Base-by-base conservation (phyloP, 2,329 filamentous ascomycete genomes). In the Fusarium domesticum region DNA sequence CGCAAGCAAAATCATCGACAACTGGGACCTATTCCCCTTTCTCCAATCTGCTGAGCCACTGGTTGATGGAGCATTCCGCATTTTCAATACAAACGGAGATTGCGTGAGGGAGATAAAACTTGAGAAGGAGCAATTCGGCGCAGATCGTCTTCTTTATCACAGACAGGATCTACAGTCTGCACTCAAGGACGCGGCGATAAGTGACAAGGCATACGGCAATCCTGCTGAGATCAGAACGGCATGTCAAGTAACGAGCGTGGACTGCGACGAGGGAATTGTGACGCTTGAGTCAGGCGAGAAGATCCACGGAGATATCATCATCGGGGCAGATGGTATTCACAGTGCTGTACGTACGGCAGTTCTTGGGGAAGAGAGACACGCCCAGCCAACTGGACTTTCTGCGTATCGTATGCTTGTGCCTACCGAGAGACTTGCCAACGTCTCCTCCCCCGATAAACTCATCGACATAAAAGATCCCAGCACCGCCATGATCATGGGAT, bases 291-390 rank as follows among this genome's bases (percentile, higher is more conserved):
- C 45, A 0, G 54, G 48, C 3, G 53, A 57, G 7, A 16, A 35
- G 10, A 19, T 57, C 11, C 23, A n/a, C 2, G 53, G 53, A 19
- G 54, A 57, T 8, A 19, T 57, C 2, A 39, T 57, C 2, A 51
- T 57, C 15, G 54, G 54, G 4, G 54, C 54, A n/a, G 54, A 57
- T n/a, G 54, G 54, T 6, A 52, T 57, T 12, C 54, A 57, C 17
- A 57, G 53, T 11, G 43, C 43, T 2, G 48, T 57, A n/a, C 44
- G 53, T 17, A 50, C 45, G 1, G 51, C 53, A 1, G 54, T 57
- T 2, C 33, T 57, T 1, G 43, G 45, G 2, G 51, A 57, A 23
- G 36, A 43, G 18, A 43, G 17, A 3, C 30, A 39, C 10, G 48
- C 53, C 11, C 18, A 57, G 4, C 54, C 53, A 7, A 57, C 53